Base-by-base conservation (phyloP, 495 filamentous ascomycete species). In the Tuber brumale region DNA sequence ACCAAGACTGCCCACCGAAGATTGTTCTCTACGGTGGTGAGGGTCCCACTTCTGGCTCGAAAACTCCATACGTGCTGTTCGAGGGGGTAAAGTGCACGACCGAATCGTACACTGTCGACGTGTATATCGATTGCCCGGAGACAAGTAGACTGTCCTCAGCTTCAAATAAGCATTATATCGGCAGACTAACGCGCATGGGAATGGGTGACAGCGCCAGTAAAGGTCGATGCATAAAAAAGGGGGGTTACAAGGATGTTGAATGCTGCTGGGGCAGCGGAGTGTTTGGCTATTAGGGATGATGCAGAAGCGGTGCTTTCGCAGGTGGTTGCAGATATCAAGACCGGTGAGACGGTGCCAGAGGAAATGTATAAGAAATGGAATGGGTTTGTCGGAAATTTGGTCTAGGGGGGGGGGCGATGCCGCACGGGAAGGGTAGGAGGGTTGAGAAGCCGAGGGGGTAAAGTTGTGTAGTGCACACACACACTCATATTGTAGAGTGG, bases 341-440 rank as follows among this genome's bases (percentile, higher is more conserved):
- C 43, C 14, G 70, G 70, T 4, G 71, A 74, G 46, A 48, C 73
- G 14, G 82, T 78, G 46, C 72, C 77, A 19, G 81, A 79, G 57
- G 77, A 81, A 45, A 78, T 79, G 45, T 76, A 79, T 14, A 77
- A 69, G 41, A 18, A 72, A 31, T 84, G 73, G 37, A 46, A 70
- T 1, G 69, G 31, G 72, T 83, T 84, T 23, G 74, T 31, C 19
- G 74, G 37, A 70, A 73, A 43, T n/a, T 27, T 75, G 74, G 44
- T 75, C 12, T 75, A n/a, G n/a, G 66, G 74, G 74, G 74, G 0
- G 37, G 27, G 5, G 74, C 77, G 7, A 81, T 76, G n/a, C 51
- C 51, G 10, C n/a, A 31, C n/a, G 51, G 57, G 57, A 66, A 66
- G 14, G 57, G 57, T 66, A 31, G n/a, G 12, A 35, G 57, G 57